phyloP scores from a whole-genome alignment of 768 basidiomycete species.

The Collybia sp. region DNA sequence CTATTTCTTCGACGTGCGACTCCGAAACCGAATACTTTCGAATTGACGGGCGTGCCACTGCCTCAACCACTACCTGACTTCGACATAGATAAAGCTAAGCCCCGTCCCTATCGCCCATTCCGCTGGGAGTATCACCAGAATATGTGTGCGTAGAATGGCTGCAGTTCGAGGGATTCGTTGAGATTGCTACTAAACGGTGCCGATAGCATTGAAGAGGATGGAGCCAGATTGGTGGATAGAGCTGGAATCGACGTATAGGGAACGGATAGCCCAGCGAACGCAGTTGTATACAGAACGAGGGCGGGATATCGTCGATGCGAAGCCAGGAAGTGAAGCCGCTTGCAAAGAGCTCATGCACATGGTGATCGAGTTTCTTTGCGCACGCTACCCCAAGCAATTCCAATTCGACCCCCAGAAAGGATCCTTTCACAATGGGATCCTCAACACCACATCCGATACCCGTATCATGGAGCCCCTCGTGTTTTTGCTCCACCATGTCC shows the following conservation, averaged over 20 bases:
- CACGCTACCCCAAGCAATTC: slow-evolving; percentile 54
- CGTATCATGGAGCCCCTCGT: slow-evolving; percentile 26
- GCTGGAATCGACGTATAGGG: slow-evolving; percentile 45
- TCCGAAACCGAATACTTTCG: slow-evolving; percentile 27
- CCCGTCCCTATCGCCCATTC: slow-evolving; percentile 52
- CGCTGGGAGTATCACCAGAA: slow-evolving; percentile 53
- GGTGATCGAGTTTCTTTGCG: slow-evolving; percentile 52
- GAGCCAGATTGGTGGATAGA: slow-evolving; percentile 57
- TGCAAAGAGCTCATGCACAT: slow-evolving; percentile 49
- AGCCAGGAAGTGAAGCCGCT: slow-evolving; percentile 44
- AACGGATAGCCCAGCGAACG: slow-evolving; percentile 37
- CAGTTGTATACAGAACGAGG: slow-evolving; percentile 32
- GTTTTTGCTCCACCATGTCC: slow-evolving; percentile 44
- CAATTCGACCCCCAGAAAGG: slow-evolving; percentile 26
- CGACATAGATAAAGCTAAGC: slow-evolving; percentile 33
- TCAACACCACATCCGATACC: slow-evolving; percentile 25
- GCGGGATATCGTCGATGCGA: slow-evolving; percentile 34
- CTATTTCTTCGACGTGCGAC: too few species aligned
- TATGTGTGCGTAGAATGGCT: slow-evolving; percentile 37
- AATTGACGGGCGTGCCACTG: slow-evolving; percentile 37
- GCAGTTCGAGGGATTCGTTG: neutral
- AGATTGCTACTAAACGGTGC: too few species aligned
- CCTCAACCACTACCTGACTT: slow-evolving; percentile 39
- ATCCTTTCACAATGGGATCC: slow-evolving; percentile 35
- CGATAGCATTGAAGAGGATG: slow-evolving; percentile 37